phyloP scores from a whole-genome alignment of 305 asterid genomes.

The Solanum hybrid region DNA sequence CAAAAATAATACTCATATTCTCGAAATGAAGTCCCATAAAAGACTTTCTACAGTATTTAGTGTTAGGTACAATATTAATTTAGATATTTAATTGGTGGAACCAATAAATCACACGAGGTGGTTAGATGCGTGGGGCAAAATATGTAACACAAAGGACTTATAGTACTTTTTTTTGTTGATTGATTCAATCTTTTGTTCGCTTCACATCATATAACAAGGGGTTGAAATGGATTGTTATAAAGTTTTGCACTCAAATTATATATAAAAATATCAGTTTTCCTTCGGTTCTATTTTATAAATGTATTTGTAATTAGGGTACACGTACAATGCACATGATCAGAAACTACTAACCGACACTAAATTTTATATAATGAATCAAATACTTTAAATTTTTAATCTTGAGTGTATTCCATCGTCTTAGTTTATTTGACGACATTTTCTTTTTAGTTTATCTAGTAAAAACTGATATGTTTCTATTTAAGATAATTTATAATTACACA shows the following conservation, averaged over 20 bases:
- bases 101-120: background rate
- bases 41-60: background rate
- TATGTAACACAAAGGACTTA: background rate
- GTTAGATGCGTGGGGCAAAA: background rate
- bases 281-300: no score
- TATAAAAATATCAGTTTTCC: background rate
- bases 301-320: background rate
- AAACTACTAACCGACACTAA: background rate
- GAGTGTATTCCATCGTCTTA: background rate
- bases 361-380: background rate
- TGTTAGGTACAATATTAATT: background rate
- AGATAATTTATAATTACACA: background rate
- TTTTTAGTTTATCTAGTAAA: background rate
- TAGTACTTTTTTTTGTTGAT: background rate
- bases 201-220: background rate
- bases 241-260: no score
- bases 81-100: background rate
- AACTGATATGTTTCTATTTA: background rate
- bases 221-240: background rate
- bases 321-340: background rate
- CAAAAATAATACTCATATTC: background rate
- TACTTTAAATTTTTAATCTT: background rate
- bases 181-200: background rate
- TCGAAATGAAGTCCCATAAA: background rate
- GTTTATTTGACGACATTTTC: background rate